These are phyloP conservation scores for Eucalyptus victrix DNA, from an alignment of 345 rosid species.

Conservation along the genomic window DNA sequence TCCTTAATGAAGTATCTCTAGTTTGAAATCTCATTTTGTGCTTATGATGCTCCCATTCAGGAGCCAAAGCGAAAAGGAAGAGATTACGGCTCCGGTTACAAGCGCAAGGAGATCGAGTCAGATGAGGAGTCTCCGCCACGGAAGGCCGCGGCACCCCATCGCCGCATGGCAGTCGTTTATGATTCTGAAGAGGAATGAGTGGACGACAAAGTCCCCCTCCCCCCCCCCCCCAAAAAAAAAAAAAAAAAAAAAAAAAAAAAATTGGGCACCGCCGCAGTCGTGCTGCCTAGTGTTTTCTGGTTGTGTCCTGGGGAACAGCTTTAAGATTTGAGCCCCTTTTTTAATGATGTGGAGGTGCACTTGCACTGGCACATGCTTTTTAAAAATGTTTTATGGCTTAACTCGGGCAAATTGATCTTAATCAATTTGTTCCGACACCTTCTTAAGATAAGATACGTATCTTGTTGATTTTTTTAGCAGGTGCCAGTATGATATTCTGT, in stretches of 20 bases:
- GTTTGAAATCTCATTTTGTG: background rate
- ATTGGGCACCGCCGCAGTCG: background rate
- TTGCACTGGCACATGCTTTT: background rate
- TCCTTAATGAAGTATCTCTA: background rate
- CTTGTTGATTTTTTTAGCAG: background rate
- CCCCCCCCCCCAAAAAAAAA: too few species aligned
- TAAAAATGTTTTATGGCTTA: background rate
- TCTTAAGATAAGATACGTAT: background rate
- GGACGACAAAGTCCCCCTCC: background rate
- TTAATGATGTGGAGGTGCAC: background rate
- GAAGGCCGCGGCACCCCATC: constrained; percentile 56
- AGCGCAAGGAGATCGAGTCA: constrained; percentile 74
- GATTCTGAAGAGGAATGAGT: constrained; percentile 83
- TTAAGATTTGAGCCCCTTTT: background rate
- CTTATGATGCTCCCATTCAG: constrained; percentile 6
- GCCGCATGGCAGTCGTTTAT: constrained; percentile 76
- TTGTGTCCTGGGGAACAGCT: background rate
- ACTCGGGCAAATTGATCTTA: background rate
- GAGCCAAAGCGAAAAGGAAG: constrained; percentile 41
- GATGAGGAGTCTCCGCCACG: constrained; percentile 88
- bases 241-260: too few species aligned
- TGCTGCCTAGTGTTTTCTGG: background rate
- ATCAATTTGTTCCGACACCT: background rate
- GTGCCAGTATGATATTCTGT: background rate
- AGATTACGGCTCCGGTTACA: constrained; percentile 44